These are phyloP conservation scores for Pistacia vera DNA, from an alignment of 345 rosid species.

Conservation along the genomic window DNA sequence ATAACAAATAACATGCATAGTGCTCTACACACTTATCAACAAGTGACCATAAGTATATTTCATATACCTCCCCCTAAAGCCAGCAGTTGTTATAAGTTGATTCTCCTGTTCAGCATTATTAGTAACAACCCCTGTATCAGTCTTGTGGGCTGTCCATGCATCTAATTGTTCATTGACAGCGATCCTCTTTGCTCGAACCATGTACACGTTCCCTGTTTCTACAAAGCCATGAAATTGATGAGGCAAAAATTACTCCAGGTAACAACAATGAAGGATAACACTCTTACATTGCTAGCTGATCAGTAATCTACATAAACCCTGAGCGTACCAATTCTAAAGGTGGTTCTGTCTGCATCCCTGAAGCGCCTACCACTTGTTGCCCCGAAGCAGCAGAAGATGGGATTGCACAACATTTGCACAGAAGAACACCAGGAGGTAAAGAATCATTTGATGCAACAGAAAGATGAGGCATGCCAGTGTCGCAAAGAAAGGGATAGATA, in stretches of 20 bases:
- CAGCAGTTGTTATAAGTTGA: conserved; percentile 88
- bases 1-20: not conserved
- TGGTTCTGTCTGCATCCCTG: conserved; percentile 46
- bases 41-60: not conserved
- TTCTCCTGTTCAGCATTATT: conserved; percentile 85
- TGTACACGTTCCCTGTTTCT: conserved; percentile 57
- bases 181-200: conserved; percentile 33
- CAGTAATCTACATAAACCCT: conserved; percentile 74
- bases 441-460: conserved; percentile 54
- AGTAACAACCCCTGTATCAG: conserved; percentile 81
- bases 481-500: conserved; percentile 57
- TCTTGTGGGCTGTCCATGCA: conserved; percentile 95
- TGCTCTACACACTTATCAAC: not conserved
- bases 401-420: conserved; percentile 40
- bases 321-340: conserved; percentile 84
- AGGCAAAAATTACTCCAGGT: conserved; percentile 38
- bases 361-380: conserved; percentile 45
- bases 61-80: conserved; percentile 78
- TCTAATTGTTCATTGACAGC: conserved; percentile 48
- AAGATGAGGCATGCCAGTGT: conserved; percentile 44
- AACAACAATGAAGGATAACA: conserved; percentile 49
- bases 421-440: conserved; percentile 66
- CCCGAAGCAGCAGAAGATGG: conserved; percentile 39
- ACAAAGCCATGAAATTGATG: conserved; percentile 36
- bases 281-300: conserved; percentile 56